Evolutionary conservation across 768 basidiomycete species (phyloP), one percentile per base, ranked within the genome.

Genomic region (Nidula microcarpa): DNA sequence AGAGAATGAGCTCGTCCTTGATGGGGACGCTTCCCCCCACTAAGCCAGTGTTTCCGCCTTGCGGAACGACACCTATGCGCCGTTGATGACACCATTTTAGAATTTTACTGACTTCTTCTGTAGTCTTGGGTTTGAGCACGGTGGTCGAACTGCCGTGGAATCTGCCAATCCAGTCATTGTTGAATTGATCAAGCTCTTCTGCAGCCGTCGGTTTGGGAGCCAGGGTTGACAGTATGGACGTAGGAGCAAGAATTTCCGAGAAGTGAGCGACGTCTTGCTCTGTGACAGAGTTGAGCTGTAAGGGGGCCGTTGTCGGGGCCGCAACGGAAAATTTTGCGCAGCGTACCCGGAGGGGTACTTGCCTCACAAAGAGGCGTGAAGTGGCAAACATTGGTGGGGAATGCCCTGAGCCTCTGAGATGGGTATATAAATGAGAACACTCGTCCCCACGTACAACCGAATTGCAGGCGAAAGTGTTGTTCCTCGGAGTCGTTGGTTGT

Each of bases 41-140:
- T 10, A 99, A 81, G 13, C 97, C 97, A 0, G 97, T 99, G 73
- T 99, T 99, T 45, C 97, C 97, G 46, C 97, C 96, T 68, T 99
- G 97, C 1, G 97, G 97, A 2, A 97, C 94, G 51, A 98, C 81
- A n/a, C 86, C 87, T 41, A 99, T 89, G 51, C 81, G 78, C 53
- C 84, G 79, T 51, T 86, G 76, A 60, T 87, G 84, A 69, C 97
- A 98, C 76, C 86, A 91, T 65, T 85, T 87, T 64, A 98, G 76
- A 51, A 98, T 89, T 59, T 88, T 74, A 67, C 87, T 89, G 65
- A 98, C 94, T 72, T 99, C 86, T 55, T 89, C 73, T 0, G 91
- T 89, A 1, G 89, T 85, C 60, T 86, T 90, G 5, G 97, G 97
- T 65, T 89, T 92, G 49, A 98, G 75, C 10, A 99, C 90, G 30